phyloP scores from a whole-genome alignment of 2,329 filamentous ascomycete genomes.

The Capronia americana region DNA sequence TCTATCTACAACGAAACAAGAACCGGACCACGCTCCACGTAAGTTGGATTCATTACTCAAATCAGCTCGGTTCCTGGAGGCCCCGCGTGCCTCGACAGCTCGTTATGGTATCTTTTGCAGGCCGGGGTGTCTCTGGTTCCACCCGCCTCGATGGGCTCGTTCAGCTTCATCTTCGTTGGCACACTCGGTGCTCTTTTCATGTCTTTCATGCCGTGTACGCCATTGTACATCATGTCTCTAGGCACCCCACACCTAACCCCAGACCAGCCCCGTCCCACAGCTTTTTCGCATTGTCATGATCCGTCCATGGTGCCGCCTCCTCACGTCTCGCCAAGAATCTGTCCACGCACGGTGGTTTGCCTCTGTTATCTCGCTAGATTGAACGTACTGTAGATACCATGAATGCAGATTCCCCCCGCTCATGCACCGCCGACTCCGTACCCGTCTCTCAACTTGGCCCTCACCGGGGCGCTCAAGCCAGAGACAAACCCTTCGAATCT shows the following conservation, averaged over 20 bases:
- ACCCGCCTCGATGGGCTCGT: not conserved
- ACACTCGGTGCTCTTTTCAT: not conserved
- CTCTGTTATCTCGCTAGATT: not conserved
- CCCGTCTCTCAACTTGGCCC: slow-evolving; percentile 34
- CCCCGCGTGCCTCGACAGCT: not conserved
- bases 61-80: not conserved
- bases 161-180: not conserved
- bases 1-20: slow-evolving; percentile 9
- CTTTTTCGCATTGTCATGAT: not conserved
- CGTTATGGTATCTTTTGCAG: not conserved
- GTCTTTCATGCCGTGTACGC: not conserved
- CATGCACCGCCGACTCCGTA: slow-evolving; percentile 25
- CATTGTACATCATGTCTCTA: not conserved
- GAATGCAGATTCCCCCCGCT: not conserved
- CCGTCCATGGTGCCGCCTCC: not conserved
- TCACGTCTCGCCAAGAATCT: too few species aligned
- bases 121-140: not conserved
- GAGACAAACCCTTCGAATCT: slow-evolving; percentile 30
- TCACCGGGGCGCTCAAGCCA: slow-evolving; percentile 29
- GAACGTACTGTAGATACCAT: not conserved
- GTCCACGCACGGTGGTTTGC: too few species aligned
- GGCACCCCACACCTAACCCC: not conserved
- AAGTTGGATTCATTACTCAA: slow-evolving; percentile 1
- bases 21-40: not conserved
- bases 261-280: not conserved